A percentile compares a stretch with the other conserved stretches of the same genome.
These are phyloP conservation scores for Phytophthora fragariaefolia DNA, from an alignment of 352 stramenopile species.

Conservation along the genomic window DNA sequence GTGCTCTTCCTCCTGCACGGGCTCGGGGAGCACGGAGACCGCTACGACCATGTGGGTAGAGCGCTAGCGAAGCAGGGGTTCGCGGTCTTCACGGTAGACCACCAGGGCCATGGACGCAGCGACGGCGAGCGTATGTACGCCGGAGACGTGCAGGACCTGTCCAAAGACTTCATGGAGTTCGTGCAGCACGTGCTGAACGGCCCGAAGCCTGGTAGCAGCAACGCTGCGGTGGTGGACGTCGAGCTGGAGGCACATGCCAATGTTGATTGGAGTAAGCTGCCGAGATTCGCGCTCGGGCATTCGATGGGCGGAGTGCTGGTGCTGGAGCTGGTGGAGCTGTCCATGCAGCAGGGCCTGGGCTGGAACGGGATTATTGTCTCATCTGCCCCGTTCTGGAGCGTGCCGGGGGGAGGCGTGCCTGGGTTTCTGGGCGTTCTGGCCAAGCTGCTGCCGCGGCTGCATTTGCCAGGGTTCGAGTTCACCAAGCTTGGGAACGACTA, in stretches of 20 bases:
- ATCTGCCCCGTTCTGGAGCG: constrained; percentile 35
- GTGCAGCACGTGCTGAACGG: constrained; percentile 49
- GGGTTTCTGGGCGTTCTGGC: constrained; percentile 33
- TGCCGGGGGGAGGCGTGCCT: constrained; percentile 35
- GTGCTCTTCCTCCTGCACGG: constrained; percentile 67
- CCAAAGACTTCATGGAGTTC: constrained; percentile 64
- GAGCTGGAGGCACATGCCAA: constrained; percentile 41
- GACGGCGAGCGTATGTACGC: constrained; percentile 69
- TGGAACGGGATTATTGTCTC: constrained; percentile 59
- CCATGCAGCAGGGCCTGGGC: constrained; percentile 17
- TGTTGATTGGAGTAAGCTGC: constrained; percentile 47
- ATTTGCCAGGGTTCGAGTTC: constrained; percentile 39
- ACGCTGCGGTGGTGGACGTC: constrained; percentile 34
- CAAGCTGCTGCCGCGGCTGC: constrained; percentile 40
- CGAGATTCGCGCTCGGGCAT: constrained; percentile 62
- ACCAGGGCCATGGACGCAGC: constrained; percentile 65
- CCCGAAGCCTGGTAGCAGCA: constrained; percentile 7
- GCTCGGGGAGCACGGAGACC: constrained; percentile 55
- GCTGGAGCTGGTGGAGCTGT: constrained; percentile 41
- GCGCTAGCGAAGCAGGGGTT: constrained; percentile 44
- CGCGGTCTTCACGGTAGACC: constrained; percentile 65
- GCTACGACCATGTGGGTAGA: constrained; percentile 59
- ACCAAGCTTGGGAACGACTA: constrained; percentile 39
- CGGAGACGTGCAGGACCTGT: constrained; percentile 46
- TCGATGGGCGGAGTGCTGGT: constrained; percentile 62